Conservation (phyloP, 306 rosid species). For the Cucumis hystrix region DNA sequence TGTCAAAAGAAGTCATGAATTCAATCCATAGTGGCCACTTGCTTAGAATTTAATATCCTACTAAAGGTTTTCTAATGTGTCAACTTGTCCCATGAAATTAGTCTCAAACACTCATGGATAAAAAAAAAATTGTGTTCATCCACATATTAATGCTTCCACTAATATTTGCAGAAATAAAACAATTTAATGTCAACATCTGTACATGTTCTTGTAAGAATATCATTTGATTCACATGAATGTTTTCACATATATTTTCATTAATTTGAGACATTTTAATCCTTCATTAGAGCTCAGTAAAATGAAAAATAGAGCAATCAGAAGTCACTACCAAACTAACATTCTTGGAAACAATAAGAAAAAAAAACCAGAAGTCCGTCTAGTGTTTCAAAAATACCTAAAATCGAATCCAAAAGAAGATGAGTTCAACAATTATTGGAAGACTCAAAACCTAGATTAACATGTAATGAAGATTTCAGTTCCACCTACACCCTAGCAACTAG, state of each 20-base stretch:
- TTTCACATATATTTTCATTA: neutral
- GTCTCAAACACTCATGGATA: too few relatives aligned
- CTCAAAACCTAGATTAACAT: neutral
- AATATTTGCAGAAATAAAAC: neutral
- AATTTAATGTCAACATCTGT: neutral
- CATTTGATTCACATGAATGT: neutral
- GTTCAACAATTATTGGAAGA: neutral
- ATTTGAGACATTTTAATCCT: neutral
- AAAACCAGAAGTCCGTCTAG: neutral
- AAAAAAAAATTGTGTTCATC: neutral
- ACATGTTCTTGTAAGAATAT: neutral
- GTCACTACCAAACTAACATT: neutral
- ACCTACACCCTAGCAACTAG: neutral
- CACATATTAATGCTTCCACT: neutral
- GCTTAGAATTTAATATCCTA: too few relatives aligned
- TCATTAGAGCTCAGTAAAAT: neutral
- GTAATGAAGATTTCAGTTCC: neutral
- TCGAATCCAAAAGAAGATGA: neutral
- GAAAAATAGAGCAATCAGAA: neutral
- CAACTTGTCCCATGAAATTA: too few relatives aligned
- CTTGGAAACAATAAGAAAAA: neutral
- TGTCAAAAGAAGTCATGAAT: too few relatives aligned
- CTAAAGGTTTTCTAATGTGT: too few relatives aligned
- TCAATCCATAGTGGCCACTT: too few relatives aligned
- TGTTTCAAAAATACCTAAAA: neutral